Evolutionary conservation across 202 grass and related monocot species (phyloP).

Genomic region (Musa balbisiana): DNA sequence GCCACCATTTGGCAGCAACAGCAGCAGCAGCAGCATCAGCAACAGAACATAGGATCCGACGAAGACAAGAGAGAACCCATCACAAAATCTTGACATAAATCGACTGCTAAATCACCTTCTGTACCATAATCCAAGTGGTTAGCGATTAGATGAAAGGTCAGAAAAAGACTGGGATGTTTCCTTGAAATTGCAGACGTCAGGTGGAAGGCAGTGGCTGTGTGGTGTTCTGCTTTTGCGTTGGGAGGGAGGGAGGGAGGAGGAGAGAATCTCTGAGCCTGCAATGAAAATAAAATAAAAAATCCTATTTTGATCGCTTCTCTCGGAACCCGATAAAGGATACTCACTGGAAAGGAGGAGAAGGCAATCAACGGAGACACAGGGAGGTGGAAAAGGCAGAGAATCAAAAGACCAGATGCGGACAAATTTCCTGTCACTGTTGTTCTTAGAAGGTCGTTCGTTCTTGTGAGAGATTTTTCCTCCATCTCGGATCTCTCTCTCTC

Average conservation of each 20-base stretch:
- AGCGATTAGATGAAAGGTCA: not conserved
- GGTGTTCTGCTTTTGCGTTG: not conserved
- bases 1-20: too few species aligned
- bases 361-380: conserved; percentile 2
- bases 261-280: conserved; percentile 21
- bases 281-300: conserved; percentile 27
- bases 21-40: not conserved
- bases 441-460: conserved; percentile 45
- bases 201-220: too few species aligned
- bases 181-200: not conserved
- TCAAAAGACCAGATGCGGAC: conserved; percentile 47
- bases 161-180: not conserved
- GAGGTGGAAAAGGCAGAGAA: conserved; percentile 28
- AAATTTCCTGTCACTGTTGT: conserved; percentile 51
- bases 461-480: conserved; percentile 15
- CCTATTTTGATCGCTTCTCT: conserved; percentile 38
- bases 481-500: conserved; percentile 19
- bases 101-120: not conserved
- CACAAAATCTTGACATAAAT: not conserved
- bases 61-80: not conserved
- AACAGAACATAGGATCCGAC: conserved; percentile 6
- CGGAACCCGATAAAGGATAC: not conserved
- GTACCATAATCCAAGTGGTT: not conserved
- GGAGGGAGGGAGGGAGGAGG: conserved; percentile 2
- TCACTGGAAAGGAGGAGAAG: conserved; percentile 19